A percentile compares a stretch with the other conserved stretches of the same genome.
Conservation (phyloP, 495 filamentous ascomycete species). For the Aspergillus funiculosus region DNA sequence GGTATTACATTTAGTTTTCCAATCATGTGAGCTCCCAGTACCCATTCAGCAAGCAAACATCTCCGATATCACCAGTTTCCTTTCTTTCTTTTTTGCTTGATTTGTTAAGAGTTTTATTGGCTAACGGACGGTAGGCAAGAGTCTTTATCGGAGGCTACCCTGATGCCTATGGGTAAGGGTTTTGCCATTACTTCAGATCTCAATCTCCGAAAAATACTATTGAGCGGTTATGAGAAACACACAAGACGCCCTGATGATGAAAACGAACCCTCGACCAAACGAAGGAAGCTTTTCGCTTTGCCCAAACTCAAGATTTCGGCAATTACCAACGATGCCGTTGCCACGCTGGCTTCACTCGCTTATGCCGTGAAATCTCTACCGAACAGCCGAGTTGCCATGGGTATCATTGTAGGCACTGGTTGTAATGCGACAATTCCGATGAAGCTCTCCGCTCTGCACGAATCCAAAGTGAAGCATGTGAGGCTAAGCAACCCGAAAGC, state of each 20-base stretch:
- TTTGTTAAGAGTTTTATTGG: constrained; percentile 14
- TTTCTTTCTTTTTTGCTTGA: neutral
- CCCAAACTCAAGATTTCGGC: constrained; percentile 66
- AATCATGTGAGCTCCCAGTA: constrained; percentile 60
- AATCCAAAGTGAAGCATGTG: constrained; percentile 50
- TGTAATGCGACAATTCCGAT: constrained; percentile 78
- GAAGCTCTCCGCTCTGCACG: constrained; percentile 56
- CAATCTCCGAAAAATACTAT: constrained; percentile 63
- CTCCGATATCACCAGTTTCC: too few relatives aligned
- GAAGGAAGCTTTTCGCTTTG: constrained; percentile 46
- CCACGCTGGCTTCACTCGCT: constrained; percentile 70
- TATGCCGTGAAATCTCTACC: constrained; percentile 56
- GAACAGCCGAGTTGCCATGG: constrained; percentile 71
- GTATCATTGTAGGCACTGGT: constrained; percentile 77
- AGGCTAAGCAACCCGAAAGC: constrained; percentile 37
- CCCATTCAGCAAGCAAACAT: too few relatives aligned
- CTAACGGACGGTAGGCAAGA: constrained; percentile 52
- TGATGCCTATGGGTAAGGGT: constrained; percentile 87
- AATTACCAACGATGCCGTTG: constrained; percentile 77
- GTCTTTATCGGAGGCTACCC: constrained; percentile 64
- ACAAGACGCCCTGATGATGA: constrained; percentile 42
- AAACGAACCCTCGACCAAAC: constrained; percentile 39
- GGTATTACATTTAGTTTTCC: constrained; percentile 87
- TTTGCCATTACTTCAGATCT: constrained; percentile 70
- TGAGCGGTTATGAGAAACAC: constrained; percentile 61